These are phyloP conservation scores for Aspergillus bombycis DNA, from an alignment of 2,329 filamentous ascomycete genomes.

Conservation along the genomic window DNA sequence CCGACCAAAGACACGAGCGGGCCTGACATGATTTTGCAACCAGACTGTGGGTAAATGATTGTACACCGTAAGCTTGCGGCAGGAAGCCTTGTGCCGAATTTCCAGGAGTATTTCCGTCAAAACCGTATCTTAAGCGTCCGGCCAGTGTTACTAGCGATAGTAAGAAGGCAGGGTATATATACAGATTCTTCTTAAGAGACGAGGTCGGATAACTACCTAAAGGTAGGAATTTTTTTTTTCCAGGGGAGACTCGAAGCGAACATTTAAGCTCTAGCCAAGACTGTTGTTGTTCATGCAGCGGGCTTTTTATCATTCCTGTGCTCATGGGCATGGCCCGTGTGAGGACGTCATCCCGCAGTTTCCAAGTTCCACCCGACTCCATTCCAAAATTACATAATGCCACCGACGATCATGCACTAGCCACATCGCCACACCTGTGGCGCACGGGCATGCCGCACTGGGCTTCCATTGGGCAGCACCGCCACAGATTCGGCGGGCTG, in stretches of 20 bases:
- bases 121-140: not conserved
- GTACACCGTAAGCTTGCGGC: not conserved
- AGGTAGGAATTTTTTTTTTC: not conserved
- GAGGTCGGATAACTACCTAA: not conserved
- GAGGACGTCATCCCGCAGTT: conserved; percentile 28
- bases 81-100: not conserved
- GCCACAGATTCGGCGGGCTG: conserved; percentile 10
- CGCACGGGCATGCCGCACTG: not conserved
- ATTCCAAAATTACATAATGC: conserved; percentile 4
- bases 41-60: not conserved
- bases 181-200: not conserved
- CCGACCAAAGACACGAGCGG: conserved; percentile 32
- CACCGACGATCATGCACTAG: not conserved
- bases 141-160: not conserved
- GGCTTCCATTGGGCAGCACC: conserved; percentile 7
- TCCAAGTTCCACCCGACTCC: conserved; percentile 3
- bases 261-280: conserved; percentile 4
- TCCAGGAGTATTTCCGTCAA: not conserved
- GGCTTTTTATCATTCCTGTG: not conserved
- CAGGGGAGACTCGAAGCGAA: not conserved
- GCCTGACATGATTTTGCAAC: conserved; percentile 29
- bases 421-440: conserved; percentile 16
- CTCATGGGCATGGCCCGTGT: not conserved
- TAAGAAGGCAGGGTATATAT: not conserved
- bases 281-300: not conserved